Evolutionary conservation across 805 yeast genomes (phyloP).

Genomic region (Suhomyces kilbournensis): DNA sequence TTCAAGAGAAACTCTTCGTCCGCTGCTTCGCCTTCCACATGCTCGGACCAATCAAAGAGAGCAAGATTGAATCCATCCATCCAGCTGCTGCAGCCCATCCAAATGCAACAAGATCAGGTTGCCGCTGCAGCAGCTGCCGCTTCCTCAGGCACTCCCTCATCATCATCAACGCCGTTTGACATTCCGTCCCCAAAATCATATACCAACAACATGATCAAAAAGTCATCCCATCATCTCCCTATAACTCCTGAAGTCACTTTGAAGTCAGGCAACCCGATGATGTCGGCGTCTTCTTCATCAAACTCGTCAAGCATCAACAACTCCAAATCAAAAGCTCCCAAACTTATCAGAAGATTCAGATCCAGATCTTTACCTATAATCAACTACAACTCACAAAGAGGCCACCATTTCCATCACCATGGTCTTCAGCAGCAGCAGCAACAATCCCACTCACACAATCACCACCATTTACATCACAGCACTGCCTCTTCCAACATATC

Average conservation of each 20-base stretch:
- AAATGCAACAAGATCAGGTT: background rate
- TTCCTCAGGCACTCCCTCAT: slow-evolving; percentile 10
- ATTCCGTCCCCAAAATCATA: slow-evolving; percentile 9
- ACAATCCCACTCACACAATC: slow-evolving; percentile 6
- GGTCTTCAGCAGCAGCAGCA: slow-evolving; percentile 8
- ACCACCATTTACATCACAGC: slow-evolving; percentile 12
- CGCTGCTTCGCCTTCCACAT: slow-evolving; percentile 10
- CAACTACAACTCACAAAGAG: slow-evolving; percentile 25
- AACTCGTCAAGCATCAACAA: slow-evolving; percentile 1
- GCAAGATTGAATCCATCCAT: slow-evolving; percentile 17
- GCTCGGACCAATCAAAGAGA: slow-evolving; percentile 17
- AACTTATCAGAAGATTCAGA: slow-evolving; percentile 34
- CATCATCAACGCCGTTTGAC: slow-evolving; percentile 8
- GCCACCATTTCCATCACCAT: slow-evolving; percentile 17
- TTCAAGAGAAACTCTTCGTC: slow-evolving; percentile 18
- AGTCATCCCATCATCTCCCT: slow-evolving; percentile 5
- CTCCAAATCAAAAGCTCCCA: slow-evolving; percentile 25
- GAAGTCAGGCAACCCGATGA: background rate
- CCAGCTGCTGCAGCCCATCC: slow-evolving; percentile 3
- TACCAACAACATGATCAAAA: slow-evolving; percentile 7
- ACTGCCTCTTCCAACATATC: slow-evolving; percentile 25
- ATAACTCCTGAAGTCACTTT: slow-evolving; percentile 1
- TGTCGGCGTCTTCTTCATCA: slow-evolving; percentile 1
- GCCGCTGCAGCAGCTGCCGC: slow-evolving; percentile 15
- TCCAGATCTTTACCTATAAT: slow-evolving; percentile 43